phyloP scores from a whole-genome alignment of 305 asterid species.

The Fraxinus angustifolia region DNA sequence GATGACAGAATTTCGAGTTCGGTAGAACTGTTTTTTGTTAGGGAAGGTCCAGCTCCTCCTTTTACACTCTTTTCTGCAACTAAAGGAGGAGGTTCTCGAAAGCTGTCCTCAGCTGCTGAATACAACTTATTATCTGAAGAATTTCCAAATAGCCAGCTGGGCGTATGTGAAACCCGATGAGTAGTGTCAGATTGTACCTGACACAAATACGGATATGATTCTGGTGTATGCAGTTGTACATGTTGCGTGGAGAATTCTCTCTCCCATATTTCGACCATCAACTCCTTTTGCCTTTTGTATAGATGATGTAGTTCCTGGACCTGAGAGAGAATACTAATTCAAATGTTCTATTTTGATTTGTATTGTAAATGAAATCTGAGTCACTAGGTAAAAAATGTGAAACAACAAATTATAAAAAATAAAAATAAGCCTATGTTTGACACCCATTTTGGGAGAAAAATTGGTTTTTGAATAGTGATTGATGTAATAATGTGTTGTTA shows the following conservation, averaged over 20 bases:
- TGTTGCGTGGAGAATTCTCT: constrained; percentile 30
- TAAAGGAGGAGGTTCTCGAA: constrained; percentile 32
- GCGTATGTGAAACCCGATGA: constrained; percentile 31
- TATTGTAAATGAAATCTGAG: not conserved
- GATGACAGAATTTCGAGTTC: constrained; percentile 26
- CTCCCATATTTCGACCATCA: constrained; percentile 51
- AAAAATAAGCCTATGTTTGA: too few relatives aligned
- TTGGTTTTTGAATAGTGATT: too few relatives aligned
- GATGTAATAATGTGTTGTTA: too few relatives aligned
- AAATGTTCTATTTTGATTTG: not conserved
- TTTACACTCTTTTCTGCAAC: constrained; percentile 18
- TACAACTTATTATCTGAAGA: constrained; percentile 25
- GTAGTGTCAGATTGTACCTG: constrained; percentile 28
- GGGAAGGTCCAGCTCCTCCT: constrained; percentile 17
- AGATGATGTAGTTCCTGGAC: constrained; percentile 72
- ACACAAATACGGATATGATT: constrained; percentile 33
- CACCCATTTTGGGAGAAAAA: too few relatives aligned
- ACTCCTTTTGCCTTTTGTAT: constrained; percentile 58
- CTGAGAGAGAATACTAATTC: constrained; percentile 33
- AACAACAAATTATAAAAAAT: constrained; percentile 6
- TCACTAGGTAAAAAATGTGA: not conserved
- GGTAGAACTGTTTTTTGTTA: constrained; percentile 22
- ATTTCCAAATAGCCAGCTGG: constrained; percentile 36
- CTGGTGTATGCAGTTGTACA: constrained; percentile 32
- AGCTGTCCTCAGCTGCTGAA: constrained; percentile 20